Base-by-base conservation (phyloP, 2,329 filamentous ascomycete species). In the Trichoderma koningiopsis region DNA sequence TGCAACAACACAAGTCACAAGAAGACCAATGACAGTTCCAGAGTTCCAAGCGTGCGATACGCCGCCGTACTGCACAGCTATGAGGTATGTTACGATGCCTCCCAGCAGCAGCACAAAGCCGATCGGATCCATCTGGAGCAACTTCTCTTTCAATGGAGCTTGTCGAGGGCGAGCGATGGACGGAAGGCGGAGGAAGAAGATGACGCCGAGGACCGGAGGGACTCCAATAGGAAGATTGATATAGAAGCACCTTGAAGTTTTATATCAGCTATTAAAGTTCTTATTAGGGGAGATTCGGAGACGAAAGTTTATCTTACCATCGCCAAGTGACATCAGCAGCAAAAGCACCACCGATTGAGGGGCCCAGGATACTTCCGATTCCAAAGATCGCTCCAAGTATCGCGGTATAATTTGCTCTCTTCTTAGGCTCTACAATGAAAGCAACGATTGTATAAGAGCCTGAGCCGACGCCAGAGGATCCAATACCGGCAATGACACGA, bases 31-130 rank as follows among this genome's bases (percentile, higher is more conserved):
- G 43, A 83, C 76, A 10, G 73, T 74, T 11, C 75, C 70, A 19
- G 73, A 74, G 31, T 73, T 73, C 82, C 82, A 84, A 0, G 76
- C n/a, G 43, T 79, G 77, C n/a, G 75, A 72, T 14, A 74, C 77
- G 8, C 80, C 81, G 33, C 80, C 81, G 78, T 79, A 85, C 70
- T 85, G 80, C 8, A 86, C 74, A 5, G 83, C 84, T 14, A 86
- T 74, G 2, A 86, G 73, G 8, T 85, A 78, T 72, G 81, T 83
- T 33, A 83, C 74, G 16, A 82, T 79, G 1, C 80, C 73, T 2
- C 70, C 72, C 27, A 75, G 72, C 58, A 79, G 74, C 29, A 75
- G 62, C 14, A 71, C 52, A 60, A 75, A 76, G 10, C 77, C 77
- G n/a, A 76, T 61, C 2, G 76, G 71, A 60, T 80, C 78, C 14